Evolutionary conservation across 169 alveolate species (phyloP).

Genomic region (Plasmodium vivax): DNA sequence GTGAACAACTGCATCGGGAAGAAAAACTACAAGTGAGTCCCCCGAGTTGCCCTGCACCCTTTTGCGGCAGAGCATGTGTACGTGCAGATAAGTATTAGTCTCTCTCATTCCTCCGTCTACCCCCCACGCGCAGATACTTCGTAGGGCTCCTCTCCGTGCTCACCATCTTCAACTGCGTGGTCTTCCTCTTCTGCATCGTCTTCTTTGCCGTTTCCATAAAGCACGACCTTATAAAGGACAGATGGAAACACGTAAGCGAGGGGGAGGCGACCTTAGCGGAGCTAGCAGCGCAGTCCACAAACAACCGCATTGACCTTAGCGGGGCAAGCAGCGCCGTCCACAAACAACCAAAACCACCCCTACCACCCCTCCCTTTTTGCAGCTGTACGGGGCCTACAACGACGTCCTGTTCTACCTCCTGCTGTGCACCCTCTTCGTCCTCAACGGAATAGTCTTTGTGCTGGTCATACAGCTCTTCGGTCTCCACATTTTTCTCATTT

Average conservation of each 20-base stretch:
- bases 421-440: slow-evolving; percentile 28
- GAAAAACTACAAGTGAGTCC: slow-evolving; percentile 78
- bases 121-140: slow-evolving; percentile 39
- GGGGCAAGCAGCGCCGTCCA: not conserved
- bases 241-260: slow-evolving; percentile 47
- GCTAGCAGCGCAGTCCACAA: not conserved
- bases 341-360: not conserved
- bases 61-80: not conserved
- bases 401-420: slow-evolving; percentile 61
- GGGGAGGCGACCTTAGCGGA: not conserved
- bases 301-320: not conserved
- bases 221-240: slow-evolving; percentile 36
- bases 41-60: not conserved
- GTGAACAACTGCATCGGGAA: slow-evolving; percentile 92
- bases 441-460: slow-evolving; percentile 39
- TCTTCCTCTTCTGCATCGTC: slow-evolving; percentile 47
- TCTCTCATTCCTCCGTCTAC: not conserved
- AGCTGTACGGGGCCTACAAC: slow-evolving; percentile 70
- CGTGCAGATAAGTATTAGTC: not conserved
- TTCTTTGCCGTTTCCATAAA: slow-evolving; percentile 31
- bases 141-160: slow-evolving; percentile 47
- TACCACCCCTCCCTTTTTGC: slow-evolving; percentile 20
- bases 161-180: slow-evolving; percentile 50
- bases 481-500: slow-evolving; percentile 77
- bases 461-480: slow-evolving; percentile 78